Base-by-base conservation (phyloP, 2,329 filamentous ascomycete species). In the Byssoonygena ceratinophila region DNA sequence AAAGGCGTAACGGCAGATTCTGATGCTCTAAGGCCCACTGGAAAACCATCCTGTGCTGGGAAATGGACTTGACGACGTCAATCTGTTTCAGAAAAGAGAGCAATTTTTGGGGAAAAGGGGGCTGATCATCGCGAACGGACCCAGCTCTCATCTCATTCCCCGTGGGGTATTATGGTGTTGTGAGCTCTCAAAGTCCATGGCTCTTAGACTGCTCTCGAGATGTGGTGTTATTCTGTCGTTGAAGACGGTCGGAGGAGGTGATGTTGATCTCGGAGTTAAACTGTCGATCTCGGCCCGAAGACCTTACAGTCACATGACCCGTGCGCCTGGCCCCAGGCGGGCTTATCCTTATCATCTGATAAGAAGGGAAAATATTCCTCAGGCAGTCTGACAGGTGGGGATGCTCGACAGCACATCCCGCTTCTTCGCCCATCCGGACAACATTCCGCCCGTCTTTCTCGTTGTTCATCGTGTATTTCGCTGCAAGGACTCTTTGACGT, bases 261-360 rank as follows among this genome's bases (percentile, higher is more conserved):
- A 36, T 36, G 32, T 36, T n/a, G 32, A 36, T 36, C 32, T 4
- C 14, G 14, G 32, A 36, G 14, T n/a, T 36, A n/a, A 7, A 31
- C 11, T 12, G 5, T 39, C 16, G 20, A 39, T 7, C 36, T 20
- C 14, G 6, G n/a, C 36, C 6, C 4, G 16, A 18, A 20, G 12
- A 20, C 39, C 39, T 20, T 23, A n/a, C 25, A 3, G 2, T 29
- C 40, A 44, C 40, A 16, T 44, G 40, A 44, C n/a, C n/a, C n/a
- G n/a, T n/a, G n/a, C n/a, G n/a, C n/a, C n/a, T n/a, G n/a, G n/a
- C n/a, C n/a, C n/a, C 11, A 5, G 4, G n/a, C 12, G 32, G n/a
- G 9, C 32, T 7, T 18, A 9, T 25, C 39, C 46, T 49, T 51
- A 51, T 51, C 47, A 12, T 51, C 37, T 36, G 40, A 44, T 51